A percentile compares a stretch with the other conserved stretches of the same genome.
These are phyloP conservation scores for Tetrapisispora taiwanensis DNA, from an alignment of 805 yeast genomes.

Conservation along the genomic window DNA sequence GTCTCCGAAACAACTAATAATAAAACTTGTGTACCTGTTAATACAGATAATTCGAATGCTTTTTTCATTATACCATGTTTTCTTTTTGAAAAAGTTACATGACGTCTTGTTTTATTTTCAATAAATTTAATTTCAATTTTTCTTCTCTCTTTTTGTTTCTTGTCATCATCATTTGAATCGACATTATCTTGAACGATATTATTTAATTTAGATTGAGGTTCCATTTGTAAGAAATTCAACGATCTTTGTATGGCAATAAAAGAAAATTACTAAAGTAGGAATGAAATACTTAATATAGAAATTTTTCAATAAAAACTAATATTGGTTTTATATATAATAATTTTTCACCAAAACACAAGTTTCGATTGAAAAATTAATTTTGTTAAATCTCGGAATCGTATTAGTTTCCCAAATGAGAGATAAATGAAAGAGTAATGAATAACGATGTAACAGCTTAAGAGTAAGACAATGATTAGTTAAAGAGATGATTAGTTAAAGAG, in stretches of 20 bases:
- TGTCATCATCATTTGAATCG: neutral
- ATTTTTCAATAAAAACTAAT: too few species aligned
- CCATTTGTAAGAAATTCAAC: neutral
- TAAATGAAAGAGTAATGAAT: too few species aligned
- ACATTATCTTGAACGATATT: neutral
- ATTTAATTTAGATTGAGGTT: neutral
- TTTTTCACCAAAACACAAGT: too few species aligned
- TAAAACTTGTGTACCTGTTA: conserved; percentile 94
- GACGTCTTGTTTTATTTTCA: conserved; percentile 94
- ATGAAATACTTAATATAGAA: too few species aligned
- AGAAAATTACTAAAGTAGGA: neutral
- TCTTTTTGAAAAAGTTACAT: conserved; percentile 92
- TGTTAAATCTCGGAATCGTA: too few species aligned
- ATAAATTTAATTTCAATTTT: conserved; percentile 94
- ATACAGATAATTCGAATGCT: conserved; percentile 89
- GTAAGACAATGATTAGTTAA: too few species aligned
- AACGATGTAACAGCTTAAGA: too few species aligned
- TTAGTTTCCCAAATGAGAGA: too few species aligned
- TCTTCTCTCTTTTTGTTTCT: conserved; percentile 48
- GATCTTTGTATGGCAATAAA: too few species aligned
- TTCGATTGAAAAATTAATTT: too few species aligned
- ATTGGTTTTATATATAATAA: too few species aligned
- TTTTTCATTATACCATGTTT: conserved; percentile 98
- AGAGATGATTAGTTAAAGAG: too few species aligned
- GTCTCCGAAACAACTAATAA: conserved; percentile 92